A percentile compares a stretch with the other conserved stretches of the same genome.
Evolutionary conservation across 805 yeast genomes (phyloP).

Genomic region (Isabelozyma heimii): DNA sequence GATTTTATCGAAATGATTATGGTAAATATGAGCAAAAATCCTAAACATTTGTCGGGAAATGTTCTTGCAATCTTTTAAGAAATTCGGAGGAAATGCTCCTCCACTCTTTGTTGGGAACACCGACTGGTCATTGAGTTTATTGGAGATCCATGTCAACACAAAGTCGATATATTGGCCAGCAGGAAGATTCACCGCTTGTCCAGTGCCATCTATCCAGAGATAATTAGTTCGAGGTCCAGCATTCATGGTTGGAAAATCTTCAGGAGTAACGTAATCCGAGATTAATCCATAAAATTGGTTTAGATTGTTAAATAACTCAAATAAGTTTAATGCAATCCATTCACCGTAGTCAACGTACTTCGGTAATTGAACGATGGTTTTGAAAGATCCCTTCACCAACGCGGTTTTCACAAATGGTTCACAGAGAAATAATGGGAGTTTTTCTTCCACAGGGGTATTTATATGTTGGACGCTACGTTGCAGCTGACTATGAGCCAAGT

Average conservation of each 20-base stretch:
- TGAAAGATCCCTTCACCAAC: constrained; percentile 92
- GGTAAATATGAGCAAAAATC: constrained; percentile 91
- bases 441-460: constrained; percentile 14
- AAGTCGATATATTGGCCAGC: constrained; percentile 91
- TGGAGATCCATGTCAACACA: constrained; percentile 86
- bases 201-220: constrained; percentile 78
- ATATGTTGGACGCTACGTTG: constrained; percentile 8
- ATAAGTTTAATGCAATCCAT: constrained; percentile 92
- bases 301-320: constrained; percentile 82
- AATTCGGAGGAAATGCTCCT: constrained; percentile 83
- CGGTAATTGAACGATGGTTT: constrained; percentile 92
- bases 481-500: constrained; percentile 1
- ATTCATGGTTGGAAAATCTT: constrained; percentile 87
- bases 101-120: constrained; percentile 91
- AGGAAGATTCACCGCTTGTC: constrained; percentile 81
- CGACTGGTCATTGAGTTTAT: constrained; percentile 83
- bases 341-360: constrained; percentile 92
- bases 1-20: constrained; percentile 90
- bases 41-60: constrained; percentile 91
- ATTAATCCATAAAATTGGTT: constrained; percentile 89
- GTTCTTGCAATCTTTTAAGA: constrained; percentile 77
- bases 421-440: constrained; percentile 68
- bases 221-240: constrained; percentile 94
- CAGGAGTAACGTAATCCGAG: constrained; percentile 87
- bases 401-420: constrained; percentile 95